A percentile compares a stretch with the other conserved stretches of the same genome.
Evolutionary conservation across 2,329 filamentous ascomycete species (phyloP).

Genomic region (Neonectria hederae): DNA sequence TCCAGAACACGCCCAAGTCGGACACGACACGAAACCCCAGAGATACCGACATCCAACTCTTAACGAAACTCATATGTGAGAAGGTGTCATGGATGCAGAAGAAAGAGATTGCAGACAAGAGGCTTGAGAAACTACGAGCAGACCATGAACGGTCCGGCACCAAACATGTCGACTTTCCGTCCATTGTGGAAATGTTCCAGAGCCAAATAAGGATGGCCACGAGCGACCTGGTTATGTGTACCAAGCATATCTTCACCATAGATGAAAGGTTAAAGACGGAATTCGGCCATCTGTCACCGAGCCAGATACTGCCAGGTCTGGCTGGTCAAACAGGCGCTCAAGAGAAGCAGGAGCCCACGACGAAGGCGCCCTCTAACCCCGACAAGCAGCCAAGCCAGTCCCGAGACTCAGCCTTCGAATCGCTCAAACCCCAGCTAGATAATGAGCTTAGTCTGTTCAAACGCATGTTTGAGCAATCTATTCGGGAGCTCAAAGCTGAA

Average conservation of each 20-base stretch:
- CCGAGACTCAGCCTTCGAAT: not conserved
- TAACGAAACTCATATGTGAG: constrained; percentile 38
- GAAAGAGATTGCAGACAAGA: constrained; percentile 29
- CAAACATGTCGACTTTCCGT: constrained; percentile 36
- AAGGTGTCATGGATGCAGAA: constrained; percentile 32
- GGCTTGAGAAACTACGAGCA: constrained; percentile 22
- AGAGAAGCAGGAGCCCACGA: constrained; percentile 7
- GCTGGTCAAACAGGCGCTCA: constrained; percentile 8
- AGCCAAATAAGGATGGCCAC: constrained; percentile 27
- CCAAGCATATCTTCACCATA: constrained; percentile 17
- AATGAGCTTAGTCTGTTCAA: constrained; percentile 30
- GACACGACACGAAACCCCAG: not conserved
- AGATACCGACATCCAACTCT: constrained; percentile 4
- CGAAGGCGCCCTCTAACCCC: not conserved
- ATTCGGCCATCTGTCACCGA: constrained; percentile 6
- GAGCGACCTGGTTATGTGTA: constrained; percentile 10
- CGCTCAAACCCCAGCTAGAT: constrained; percentile 17
- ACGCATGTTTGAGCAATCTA: not conserved
- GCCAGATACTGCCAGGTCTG: constrained; percentile 13
- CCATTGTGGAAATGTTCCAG: constrained; percentile 30
- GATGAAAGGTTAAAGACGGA: constrained; percentile 19
- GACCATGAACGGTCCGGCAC: constrained; percentile 29
- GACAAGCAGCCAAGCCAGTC: not conserved
- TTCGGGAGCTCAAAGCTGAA: constrained; percentile 9
- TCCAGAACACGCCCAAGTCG: constrained; percentile 8